phyloP scores from a whole-genome alignment of 2,329 filamentous ascomycete species.

The Fusarium fujikuroi region DNA sequence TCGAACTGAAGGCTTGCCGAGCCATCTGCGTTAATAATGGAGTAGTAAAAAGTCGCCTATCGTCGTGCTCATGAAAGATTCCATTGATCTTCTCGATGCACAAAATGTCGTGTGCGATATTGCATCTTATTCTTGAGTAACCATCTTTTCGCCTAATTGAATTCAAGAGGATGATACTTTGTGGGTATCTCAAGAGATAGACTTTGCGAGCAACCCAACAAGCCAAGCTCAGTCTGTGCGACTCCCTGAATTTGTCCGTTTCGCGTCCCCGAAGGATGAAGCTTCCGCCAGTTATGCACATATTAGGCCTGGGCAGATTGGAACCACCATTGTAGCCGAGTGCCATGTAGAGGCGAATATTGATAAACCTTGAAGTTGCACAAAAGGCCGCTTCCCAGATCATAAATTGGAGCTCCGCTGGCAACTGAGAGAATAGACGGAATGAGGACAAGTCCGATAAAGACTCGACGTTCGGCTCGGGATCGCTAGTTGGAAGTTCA shows the following conservation, averaged over 20 bases:
- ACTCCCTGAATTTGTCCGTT: neutral
- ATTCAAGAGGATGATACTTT: neutral
- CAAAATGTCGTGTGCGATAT: neutral
- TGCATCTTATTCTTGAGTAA: neutral
- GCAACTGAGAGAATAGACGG: neutral
- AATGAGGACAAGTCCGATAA: neutral
- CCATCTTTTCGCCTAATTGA: neutral
- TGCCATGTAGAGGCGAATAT: fast-evolving
- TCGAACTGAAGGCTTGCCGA: fast-evolving
- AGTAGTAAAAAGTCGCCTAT: fast-evolving
- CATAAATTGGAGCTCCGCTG: neutral
- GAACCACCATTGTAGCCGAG: neutral
- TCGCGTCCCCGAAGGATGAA: neutral
- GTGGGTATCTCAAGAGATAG: neutral
- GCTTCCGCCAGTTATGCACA: neutral
- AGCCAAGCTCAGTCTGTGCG: neutral
- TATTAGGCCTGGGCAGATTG: neutral
- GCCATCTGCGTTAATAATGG: fast-evolving
- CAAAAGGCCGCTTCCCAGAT: slow-evolving; percentile 8
- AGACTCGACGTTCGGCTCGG: neutral
- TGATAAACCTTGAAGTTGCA: neutral
- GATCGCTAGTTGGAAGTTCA: neutral
- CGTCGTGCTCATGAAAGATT: neutral
- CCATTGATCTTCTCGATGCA: neutral
- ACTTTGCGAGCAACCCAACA: neutral